Base-by-base conservation (phyloP, 345 rosid genomes). In the Microthlaspi erraticum region DNA sequence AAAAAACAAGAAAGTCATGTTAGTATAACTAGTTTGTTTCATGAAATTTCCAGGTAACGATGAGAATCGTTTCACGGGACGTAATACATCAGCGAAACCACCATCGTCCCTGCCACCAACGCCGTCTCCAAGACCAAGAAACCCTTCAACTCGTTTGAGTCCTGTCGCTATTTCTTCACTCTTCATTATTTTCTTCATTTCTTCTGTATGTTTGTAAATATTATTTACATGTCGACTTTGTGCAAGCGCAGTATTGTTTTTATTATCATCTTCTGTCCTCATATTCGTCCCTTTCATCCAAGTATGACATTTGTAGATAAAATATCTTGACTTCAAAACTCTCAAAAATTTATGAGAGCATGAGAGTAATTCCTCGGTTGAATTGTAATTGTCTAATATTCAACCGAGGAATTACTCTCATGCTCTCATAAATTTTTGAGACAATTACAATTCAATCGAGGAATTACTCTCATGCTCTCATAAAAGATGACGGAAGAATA, bases 41-140 rank as follows among this genome's bases (percentile, higher is more conserved):
- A 26, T 13, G 17, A 4, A 29, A 5, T 52, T 44, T 42, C n/a
- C 63, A 75, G 79, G 79, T 69, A 45, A 38, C 23, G 79, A 75
- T 46, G 5, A 16, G 6, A 75, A 68, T 8, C n/a, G 74, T 62
- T 37, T 32, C 14, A 68, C 6, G 1, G 49, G 73, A 60, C 44
- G 74, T 7, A 20, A 7, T 0, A 13, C 36, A 9, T 6, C 60
- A 55, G 64, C 31, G 0, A 64, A 54, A 54, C 64, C 58, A 11
- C 77, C 71, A 13, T 43, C 65, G 10, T n/a, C n/a, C n/a, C 6
- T 29, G 31, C 31, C 38, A 12, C 70, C 46, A 23, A 7, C 29
- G 5, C 31, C 44, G 16, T 34, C 58, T 36, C 23, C 39, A 26
- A 33, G 10, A 45, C 8, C 50, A 1, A 16, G 11, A 12, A 70